Evolutionary conservation across 306 rosid genomes (phyloP).

Genomic region (Medicago arabica): DNA sequence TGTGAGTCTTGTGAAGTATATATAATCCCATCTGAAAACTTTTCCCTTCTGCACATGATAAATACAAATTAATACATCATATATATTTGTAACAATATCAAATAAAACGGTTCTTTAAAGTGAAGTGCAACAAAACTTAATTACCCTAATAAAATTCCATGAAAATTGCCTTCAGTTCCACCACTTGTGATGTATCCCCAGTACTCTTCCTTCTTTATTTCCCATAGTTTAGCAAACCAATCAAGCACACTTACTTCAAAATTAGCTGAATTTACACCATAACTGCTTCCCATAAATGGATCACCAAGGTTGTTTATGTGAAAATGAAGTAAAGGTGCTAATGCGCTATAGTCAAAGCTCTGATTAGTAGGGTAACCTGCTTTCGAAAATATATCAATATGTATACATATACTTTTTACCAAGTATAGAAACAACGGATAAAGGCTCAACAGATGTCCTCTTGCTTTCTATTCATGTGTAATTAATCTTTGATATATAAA

Average conservation of each 20-base stretch:
- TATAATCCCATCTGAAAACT: conserved; percentile 64
- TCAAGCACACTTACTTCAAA: conserved; percentile 75
- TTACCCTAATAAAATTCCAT: conserved; percentile 73
- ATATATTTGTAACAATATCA: too few species aligned
- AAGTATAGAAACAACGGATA: too few species aligned
- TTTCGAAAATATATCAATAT: too few species aligned
- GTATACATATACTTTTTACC: too few species aligned
- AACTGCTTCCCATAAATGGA: conserved; percentile 66
- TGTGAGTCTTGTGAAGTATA: conserved; percentile 72
- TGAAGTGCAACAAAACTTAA: neutral
- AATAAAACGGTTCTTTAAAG: too few species aligned
- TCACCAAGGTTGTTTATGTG: conserved; percentile 72
- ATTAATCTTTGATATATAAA: too few species aligned
- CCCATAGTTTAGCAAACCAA: conserved; percentile 80
- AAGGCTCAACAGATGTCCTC: too few species aligned
- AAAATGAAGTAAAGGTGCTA: conserved; percentile 60
- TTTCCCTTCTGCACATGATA: conserved; percentile 61
- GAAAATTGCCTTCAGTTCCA: conserved; percentile 84
- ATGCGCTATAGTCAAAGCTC: conserved; percentile 62
- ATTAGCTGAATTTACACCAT: conserved; percentile 57
- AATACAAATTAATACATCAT: neutral
- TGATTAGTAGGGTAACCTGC: conserved; percentile 38
- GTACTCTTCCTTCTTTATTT: conserved; percentile 63
- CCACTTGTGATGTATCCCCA: conserved; percentile 87
- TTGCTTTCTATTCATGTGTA: too few species aligned